phyloP scores from a whole-genome alignment of 371 early-diverging fungal genomes.

The Smittium culicis region DNA sequence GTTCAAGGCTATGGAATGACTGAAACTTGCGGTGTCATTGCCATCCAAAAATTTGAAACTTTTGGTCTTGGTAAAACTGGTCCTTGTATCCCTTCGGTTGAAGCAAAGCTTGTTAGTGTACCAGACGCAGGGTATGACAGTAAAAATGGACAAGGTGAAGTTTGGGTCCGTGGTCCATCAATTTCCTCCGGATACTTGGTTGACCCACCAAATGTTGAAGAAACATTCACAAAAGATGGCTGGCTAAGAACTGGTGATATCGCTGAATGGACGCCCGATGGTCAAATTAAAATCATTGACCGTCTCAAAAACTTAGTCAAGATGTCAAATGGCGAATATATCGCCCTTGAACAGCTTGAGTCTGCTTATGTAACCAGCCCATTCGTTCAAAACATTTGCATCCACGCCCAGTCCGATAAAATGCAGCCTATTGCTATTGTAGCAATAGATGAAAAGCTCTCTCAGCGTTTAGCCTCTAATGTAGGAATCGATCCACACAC shows the following conservation, averaged over 20 bases:
- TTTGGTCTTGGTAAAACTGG: constrained; percentile 55
- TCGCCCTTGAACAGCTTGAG: constrained; percentile 94
- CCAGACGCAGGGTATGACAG: constrained; percentile 56
- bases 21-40: constrained; percentile 41
- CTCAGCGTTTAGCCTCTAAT: constrained; percentile 24
- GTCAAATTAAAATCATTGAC: constrained; percentile 60
- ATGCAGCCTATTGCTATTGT: constrained; percentile 27
- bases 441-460: constrained; percentile 34
- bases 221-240: constrained; percentile 56
- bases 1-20: constrained; percentile 84
- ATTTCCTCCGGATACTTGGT: constrained; percentile 64
- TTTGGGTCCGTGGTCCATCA: constrained; percentile 72
- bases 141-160: constrained; percentile 62
- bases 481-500: constrained; percentile 20
- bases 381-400: constrained; percentile 66
- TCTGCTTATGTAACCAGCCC: constrained; percentile 62
- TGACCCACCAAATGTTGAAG: constrained; percentile 49
- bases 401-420: constrained; percentile 52
- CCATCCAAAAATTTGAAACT: constrained; percentile 48
- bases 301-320: constrained; percentile 81
- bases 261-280: constrained; percentile 55
- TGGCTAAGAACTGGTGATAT: constrained; percentile 95
- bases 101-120: constrained; percentile 78
- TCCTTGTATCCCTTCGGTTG: constrained; percentile 61
- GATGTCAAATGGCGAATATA: constrained; percentile 84